Evolutionary conservation across 169 alveolate species (phyloP).

Genomic region (Eimeria acervulina): DNA sequence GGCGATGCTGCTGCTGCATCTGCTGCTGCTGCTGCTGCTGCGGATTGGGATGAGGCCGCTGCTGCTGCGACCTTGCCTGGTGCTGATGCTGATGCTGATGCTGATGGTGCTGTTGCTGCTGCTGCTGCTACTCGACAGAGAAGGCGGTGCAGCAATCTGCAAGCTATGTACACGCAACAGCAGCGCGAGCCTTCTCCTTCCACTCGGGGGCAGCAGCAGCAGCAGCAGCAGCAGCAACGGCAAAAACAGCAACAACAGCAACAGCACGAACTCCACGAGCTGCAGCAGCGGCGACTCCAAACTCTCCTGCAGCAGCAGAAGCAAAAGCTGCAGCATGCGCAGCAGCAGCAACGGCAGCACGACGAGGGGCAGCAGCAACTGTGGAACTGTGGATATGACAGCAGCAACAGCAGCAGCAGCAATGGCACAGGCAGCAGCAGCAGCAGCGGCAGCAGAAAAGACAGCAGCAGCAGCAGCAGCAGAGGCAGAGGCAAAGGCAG

Average conservation of each 20-base stretch:
- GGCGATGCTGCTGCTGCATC: not conserved
- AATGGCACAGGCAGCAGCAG: not conserved
- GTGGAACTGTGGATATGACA: not conserved
- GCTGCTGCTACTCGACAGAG: too few relatives aligned
- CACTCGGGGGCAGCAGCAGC: not conserved
- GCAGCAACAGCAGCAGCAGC: not conserved
- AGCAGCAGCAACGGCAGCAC: not conserved
- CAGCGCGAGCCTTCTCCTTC: not conserved
- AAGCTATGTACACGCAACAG: not conserved
- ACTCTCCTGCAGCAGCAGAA: not conserved
- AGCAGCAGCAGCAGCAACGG: not conserved
- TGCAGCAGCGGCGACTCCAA: not conserved
- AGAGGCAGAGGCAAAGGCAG: not conserved
- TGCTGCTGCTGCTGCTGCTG: not conserved
- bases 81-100: not conserved
- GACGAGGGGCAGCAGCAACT: not conserved
- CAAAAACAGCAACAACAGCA: not conserved
- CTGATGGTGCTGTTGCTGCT: not conserved
- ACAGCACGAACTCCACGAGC: not conserved
- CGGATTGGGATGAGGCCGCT: not conserved
- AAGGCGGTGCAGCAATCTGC: not conserved
- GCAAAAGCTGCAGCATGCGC: not conserved
- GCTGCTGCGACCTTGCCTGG: not conserved
- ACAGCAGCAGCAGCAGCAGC: not conserved
- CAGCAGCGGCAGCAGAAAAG: not conserved